phyloP scores from a whole-genome alignment of 257 asterid species.

The Nicotiana otophora region DNA sequence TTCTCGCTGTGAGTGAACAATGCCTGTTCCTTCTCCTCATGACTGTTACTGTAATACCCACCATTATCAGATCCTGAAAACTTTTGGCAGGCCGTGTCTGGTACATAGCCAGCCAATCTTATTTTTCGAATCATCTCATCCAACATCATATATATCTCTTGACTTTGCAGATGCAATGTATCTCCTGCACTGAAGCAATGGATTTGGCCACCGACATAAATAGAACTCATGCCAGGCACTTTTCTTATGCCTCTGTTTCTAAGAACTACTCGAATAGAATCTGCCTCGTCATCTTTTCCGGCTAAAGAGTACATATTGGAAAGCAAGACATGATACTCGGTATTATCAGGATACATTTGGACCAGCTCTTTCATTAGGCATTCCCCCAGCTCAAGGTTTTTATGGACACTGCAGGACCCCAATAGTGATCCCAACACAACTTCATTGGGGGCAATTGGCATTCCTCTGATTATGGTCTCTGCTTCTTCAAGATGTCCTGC shows the following conservation, averaged over 20 bases:
- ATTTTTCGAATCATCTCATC: conserved; percentile 50
- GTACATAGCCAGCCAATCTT: conserved; percentile 41
- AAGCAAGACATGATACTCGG: conserved; percentile 66
- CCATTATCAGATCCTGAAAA: conserved; percentile 21
- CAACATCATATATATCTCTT: conserved; percentile 41
- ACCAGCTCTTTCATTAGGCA: conserved; percentile 38
- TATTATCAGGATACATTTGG: conserved; percentile 52
- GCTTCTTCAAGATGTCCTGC: conserved; percentile 72
- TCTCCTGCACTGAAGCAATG: conserved; percentile 61
- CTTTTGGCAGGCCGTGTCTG: conserved; percentile 34
- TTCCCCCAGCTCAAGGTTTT: conserved; percentile 46
- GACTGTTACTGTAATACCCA: conserved; percentile 13
- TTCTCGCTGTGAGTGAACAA: conserved; percentile 48
- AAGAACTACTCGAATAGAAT: conserved; percentile 54
- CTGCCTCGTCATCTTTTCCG: conserved; percentile 46
- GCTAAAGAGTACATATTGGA: conserved; percentile 58
- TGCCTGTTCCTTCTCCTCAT: conserved; percentile 56
- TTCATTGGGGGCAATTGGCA: conserved; percentile 81
- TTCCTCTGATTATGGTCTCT: conserved; percentile 43
- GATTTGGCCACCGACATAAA: conserved; percentile 41
- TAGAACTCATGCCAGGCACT: conserved; percentile 58
- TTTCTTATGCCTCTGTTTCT: conserved; percentile 53
- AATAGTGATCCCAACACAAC: conserved; percentile 73
- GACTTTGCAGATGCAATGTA: conserved; percentile 36
- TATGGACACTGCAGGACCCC: conserved; percentile 62